Evolutionary conservation across 2,329 filamentous ascomycete genomes (phyloP).

Genomic region (Epichloe baconii): DNA sequence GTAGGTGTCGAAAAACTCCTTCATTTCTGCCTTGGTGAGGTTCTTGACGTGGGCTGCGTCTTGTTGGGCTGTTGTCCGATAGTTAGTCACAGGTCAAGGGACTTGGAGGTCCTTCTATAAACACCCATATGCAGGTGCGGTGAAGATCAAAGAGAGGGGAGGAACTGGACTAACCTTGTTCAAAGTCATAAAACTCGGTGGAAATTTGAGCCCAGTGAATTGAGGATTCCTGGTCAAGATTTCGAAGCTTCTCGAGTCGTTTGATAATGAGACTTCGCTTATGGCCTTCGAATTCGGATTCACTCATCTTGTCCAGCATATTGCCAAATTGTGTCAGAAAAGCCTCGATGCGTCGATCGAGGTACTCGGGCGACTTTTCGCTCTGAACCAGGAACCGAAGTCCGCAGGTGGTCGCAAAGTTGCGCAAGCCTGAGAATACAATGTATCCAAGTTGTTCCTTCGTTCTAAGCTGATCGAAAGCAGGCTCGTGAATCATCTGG

Average conservation of each 20-base stretch:
- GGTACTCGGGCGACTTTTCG: constrained; percentile 69
- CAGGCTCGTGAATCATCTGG: constrained; percentile 85
- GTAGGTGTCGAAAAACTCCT: constrained; percentile 64
- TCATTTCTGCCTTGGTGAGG: constrained; percentile 67
- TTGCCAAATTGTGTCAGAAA: constrained; percentile 61
- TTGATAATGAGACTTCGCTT: constrained; percentile 82
- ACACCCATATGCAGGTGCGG: too few relatives aligned
- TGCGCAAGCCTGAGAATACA: constrained; percentile 69
- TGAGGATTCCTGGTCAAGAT: constrained; percentile 70
- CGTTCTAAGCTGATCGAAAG: constrained; percentile 86
- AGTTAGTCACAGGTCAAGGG: not conserved
- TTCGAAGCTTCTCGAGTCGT: constrained; percentile 82
- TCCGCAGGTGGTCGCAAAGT: constrained; percentile 64
- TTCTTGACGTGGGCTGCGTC: constrained; percentile 64
- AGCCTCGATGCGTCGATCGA: constrained; percentile 76
- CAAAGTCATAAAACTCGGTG: constrained; percentile 81
- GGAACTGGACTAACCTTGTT: constrained; percentile 48
- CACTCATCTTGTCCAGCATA: constrained; percentile 60
- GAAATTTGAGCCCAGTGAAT: constrained; percentile 78
- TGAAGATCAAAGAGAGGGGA: not conserved
- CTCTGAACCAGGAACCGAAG: constrained; percentile 90
- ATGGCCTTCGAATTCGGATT: constrained; percentile 77
- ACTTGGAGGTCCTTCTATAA: too few relatives aligned
- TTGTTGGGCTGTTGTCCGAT: constrained; percentile 41
- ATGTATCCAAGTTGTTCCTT: constrained; percentile 98